These are phyloP conservation scores for Lepiota subincarnata DNA, from an alignment of 768 basidiomycete genomes.

Conservation along the genomic window DNA sequence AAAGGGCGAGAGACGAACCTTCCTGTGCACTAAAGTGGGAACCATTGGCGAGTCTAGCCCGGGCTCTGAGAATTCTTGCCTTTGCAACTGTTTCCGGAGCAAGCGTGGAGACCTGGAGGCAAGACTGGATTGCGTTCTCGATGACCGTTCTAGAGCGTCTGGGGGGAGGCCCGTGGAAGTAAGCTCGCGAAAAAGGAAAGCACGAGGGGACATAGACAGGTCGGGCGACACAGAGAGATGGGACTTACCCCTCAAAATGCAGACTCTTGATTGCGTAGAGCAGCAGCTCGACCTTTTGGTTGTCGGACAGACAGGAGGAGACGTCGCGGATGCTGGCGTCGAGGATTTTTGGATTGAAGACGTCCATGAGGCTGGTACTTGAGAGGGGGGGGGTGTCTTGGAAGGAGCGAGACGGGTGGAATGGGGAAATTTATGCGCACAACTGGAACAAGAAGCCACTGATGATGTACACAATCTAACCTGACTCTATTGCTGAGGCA, in stretches of 20 bases:
- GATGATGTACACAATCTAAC: constrained; percentile 4
- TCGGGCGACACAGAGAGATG: neutral
- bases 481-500: constrained; percentile 10
- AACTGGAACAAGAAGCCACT: neutral
- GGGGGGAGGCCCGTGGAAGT: constrained; percentile 8
- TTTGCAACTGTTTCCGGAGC: constrained; percentile 49
- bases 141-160: constrained; percentile 58
- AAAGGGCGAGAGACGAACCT: constrained; percentile 34
- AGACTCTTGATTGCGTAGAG: constrained; percentile 83
- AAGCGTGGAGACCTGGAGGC: constrained; percentile 53
- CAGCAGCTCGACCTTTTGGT: constrained; percentile 67
- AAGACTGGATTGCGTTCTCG: constrained; percentile 74
- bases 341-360: constrained; percentile 74
- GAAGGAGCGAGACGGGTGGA: neutral
- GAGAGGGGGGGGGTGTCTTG: neutral
- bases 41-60: constrained; percentile 57
- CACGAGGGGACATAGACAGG: constrained; percentile 8
- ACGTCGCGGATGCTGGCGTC: constrained; percentile 75
- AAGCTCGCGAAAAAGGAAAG: constrained; percentile 12
- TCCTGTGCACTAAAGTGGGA: constrained; percentile 60
- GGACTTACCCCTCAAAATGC: constrained; percentile 60
- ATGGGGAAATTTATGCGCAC: constrained; percentile 10
- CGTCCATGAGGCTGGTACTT: constrained; percentile 34
- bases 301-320: constrained; percentile 49
- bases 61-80: constrained; percentile 65